A percentile compares a stretch with the other conserved stretches of the same genome.
Conservation (phyloP, 345 rosid species). For the Aegle marmelos region DNA sequence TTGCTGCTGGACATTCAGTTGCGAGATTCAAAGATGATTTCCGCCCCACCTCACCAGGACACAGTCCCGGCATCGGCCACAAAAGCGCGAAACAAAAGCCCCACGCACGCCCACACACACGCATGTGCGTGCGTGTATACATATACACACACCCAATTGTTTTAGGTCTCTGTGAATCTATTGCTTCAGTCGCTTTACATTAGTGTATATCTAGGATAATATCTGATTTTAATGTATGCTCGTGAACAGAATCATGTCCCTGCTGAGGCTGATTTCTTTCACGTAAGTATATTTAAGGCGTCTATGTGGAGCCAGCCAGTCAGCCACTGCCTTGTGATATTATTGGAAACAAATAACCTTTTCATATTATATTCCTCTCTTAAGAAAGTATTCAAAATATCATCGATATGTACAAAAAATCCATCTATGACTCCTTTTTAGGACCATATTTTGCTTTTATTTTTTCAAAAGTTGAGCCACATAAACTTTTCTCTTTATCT, state of each 20-base stretch:
- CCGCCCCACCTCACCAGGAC: constrained; percentile 49
- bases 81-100: constrained; percentile 28
- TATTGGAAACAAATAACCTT: background rate
- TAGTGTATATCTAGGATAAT: no score
- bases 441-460: no score
- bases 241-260: no score
- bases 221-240: background rate
- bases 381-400: background rate
- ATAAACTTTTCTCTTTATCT: no score
- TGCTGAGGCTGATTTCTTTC: background rate
- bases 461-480: no score
- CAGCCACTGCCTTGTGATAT: background rate
- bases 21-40: constrained; percentile 34
- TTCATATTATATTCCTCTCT: background rate
- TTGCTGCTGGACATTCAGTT: constrained; percentile 4
- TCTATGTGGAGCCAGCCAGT: background rate
- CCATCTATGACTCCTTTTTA: background rate
- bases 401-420: no score
- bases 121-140: no score
- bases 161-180: background rate
- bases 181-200: background rate
- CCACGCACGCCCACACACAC: no score
- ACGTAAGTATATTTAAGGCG: background rate
- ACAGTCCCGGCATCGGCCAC: constrained; percentile 57
- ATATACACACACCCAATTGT: background rate